These are phyloP conservation scores for Zychaea mexicana DNA, from an alignment of 371 early-diverging fungal species.

Conservation along the genomic window DNA sequence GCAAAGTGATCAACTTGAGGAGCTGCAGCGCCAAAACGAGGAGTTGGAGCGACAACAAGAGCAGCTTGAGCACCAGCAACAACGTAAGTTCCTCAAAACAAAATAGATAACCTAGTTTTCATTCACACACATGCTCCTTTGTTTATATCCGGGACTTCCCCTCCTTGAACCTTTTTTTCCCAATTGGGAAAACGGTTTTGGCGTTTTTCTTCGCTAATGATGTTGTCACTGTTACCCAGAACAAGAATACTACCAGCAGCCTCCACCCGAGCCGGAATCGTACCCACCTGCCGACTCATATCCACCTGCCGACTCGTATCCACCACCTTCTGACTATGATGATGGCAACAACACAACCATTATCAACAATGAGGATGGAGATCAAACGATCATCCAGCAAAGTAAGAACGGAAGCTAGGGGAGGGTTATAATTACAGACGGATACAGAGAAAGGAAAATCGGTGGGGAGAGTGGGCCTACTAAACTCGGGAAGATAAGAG, in stretches of 20 bases:
- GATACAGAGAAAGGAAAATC: not conserved
- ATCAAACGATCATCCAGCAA: slow-evolving; percentile 32
- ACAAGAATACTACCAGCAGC: slow-evolving; percentile 6
- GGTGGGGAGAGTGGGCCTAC: too few species aligned
- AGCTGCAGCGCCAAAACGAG: slow-evolving; percentile 16
- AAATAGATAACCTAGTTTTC: too few species aligned
- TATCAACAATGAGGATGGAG: slow-evolving; percentile 43
- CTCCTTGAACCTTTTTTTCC: not conserved
- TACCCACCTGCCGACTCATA: slow-evolving; percentile 12
- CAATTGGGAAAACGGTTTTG: too few species aligned
- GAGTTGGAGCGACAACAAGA: slow-evolving; percentile 14
- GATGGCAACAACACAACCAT: slow-evolving; percentile 27
- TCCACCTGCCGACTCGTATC: slow-evolving; percentile 9
- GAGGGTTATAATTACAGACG: too few species aligned
- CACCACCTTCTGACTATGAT: slow-evolving; percentile 12
- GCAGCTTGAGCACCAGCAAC: slow-evolving; percentile 23
- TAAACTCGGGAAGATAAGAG: too few species aligned
- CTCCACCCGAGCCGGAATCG: slow-evolving; percentile 10
- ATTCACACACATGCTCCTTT: slow-evolving; percentile 4
- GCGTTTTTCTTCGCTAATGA: not conserved
- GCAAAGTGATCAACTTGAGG: slow-evolving; percentile 28
- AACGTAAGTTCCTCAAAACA: slow-evolving; percentile 23
- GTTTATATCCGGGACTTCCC: too few species aligned
- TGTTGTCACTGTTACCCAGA: not conserved
- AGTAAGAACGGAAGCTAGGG: too few species aligned